phyloP scores from a whole-genome alignment of 2,329 filamentous ascomycete species.

The Colletotrichum nymphaeae region DNA sequence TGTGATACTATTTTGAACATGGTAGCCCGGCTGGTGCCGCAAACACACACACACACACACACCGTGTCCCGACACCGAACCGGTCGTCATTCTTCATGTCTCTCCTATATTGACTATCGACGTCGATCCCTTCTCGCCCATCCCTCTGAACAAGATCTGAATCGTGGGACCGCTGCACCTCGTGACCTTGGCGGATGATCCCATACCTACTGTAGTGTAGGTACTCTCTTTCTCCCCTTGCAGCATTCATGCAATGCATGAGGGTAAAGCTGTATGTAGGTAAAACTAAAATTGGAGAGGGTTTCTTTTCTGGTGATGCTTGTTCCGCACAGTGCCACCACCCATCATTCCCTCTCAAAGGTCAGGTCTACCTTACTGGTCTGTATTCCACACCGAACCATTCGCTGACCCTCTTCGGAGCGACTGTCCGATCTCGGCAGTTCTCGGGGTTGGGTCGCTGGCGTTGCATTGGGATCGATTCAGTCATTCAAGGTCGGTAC shows the following conservation, averaged over 20 bases:
- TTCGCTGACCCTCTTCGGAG: not conserved
- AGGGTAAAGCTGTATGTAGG: not conserved
- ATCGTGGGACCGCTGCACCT: not conserved
- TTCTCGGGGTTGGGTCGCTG: not conserved
- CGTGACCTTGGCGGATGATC: not conserved
- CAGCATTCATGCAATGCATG: not conserved
- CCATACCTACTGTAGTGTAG: not conserved
- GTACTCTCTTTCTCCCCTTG: not conserved
- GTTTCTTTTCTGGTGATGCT: not conserved
- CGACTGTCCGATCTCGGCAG: conserved; percentile 26
- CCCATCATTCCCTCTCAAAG: not conserved
- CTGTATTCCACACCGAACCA: not conserved
- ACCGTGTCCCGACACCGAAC: too few species aligned
- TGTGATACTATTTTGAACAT: not conserved
- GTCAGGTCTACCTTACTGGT: not conserved
- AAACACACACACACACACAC: too few species aligned
- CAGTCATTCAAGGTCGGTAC: too few species aligned
- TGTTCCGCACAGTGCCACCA: not conserved
- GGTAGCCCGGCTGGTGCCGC: not conserved
- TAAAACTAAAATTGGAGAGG: not conserved
- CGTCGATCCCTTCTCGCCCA: not conserved
- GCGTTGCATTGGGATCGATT: not conserved
- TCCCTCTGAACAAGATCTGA: not conserved
- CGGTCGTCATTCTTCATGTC: not conserved
- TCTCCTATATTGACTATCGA: not conserved